Evolutionary conservation across 495 filamentous ascomycete genomes (phyloP).

Genomic region (Aspergillus panamensis): DNA sequence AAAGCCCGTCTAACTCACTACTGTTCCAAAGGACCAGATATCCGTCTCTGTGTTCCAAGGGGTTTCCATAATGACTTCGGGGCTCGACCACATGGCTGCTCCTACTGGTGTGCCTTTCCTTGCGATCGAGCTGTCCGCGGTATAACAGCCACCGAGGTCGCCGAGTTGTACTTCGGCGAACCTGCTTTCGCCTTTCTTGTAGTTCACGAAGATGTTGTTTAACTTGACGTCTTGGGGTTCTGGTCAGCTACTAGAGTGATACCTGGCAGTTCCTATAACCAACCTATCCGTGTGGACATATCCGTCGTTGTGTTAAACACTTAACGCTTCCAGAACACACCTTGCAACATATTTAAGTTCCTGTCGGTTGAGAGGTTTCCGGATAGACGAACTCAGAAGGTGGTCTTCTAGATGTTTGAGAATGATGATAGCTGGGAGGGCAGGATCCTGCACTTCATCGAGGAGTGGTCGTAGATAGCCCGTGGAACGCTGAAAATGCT

Average conservation of each 20-base stretch:
- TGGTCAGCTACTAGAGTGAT: no score
- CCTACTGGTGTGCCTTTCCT: conserved; percentile 13
- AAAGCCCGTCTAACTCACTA: not conserved
- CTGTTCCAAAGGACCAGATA: conserved; percentile 17
- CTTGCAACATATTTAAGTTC: conserved; percentile 16
- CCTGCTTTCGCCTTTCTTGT: conserved; percentile 11
- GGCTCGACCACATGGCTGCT: conserved; percentile 15
- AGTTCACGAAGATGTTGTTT: conserved; percentile 18
- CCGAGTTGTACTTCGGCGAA: conserved; percentile 14
- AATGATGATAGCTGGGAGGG: not conserved
- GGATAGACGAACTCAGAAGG: not conserved
- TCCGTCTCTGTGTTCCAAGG: conserved; percentile 16
- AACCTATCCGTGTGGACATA: conserved; percentile 14
- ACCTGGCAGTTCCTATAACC: not conserved
- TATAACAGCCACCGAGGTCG: conserved; percentile 16
- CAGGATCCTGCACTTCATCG: conserved; percentile 26
- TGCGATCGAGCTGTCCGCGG: conserved; percentile 7
- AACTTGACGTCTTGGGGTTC: conserved; percentile 17
- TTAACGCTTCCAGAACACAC: conserved; percentile 13
- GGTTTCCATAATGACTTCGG: conserved; percentile 17
- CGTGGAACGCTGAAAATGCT: conserved; percentile 33
- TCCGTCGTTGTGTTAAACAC: conserved; percentile 9
- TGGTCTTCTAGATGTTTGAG: not conserved
- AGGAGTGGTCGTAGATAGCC: conserved; percentile 30
- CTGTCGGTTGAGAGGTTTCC: conserved; percentile 13